Conservation (phyloP, 1,284 basidiomycete genomes). For the Sphagnurus paluster region DNA sequence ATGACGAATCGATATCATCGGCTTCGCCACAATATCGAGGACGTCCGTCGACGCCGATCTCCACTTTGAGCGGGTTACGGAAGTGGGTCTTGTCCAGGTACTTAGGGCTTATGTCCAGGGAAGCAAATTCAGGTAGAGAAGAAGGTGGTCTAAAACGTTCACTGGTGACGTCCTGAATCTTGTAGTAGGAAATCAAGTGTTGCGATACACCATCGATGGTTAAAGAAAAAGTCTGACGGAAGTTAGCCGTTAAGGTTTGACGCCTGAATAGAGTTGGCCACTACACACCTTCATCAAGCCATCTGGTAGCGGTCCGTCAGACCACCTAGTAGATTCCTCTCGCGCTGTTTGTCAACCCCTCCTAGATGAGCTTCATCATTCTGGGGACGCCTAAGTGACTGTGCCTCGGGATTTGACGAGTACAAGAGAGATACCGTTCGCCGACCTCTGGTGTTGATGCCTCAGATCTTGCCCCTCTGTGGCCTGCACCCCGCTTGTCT, state of each 20-base stretch:
- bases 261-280: slow-evolving; percentile 8
- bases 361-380: slow-evolving; percentile 43
- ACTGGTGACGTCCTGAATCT: slow-evolving; percentile 86
- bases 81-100: slow-evolving; percentile 92
- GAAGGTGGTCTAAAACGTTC: slow-evolving; percentile 88
- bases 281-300: slow-evolving; percentile 88
- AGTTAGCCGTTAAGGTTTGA: slow-evolving; percentile 24
- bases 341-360: slow-evolving; percentile 64
- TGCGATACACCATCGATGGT: slow-evolving; percentile 85
- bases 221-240: slow-evolving; percentile 85
- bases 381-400: slow-evolving; percentile 61
- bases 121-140: slow-evolving; percentile 83
- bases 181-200: slow-evolving; percentile 96
- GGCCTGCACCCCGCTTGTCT: slow-evolving; percentile 72
- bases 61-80: slow-evolving; percentile 86
- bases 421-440: slow-evolving; percentile 30
- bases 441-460: slow-evolving; percentile 25
- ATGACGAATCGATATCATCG: slow-evolving; percentile 58
- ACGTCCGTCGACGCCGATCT: slow-evolving; percentile 79
- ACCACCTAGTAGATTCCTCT: slow-evolving; percentile 84
- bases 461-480: slow-evolving; percentile 48
- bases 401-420: slow-evolving; percentile 32
- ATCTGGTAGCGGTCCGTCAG: slow-evolving; percentile 84
- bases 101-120: slow-evolving; percentile 85
- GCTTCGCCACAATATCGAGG: slow-evolving; percentile 81